phyloP scores from a whole-genome alignment of 805 yeast genomes.

The Tetrapisispora pingtungensis region DNA sequence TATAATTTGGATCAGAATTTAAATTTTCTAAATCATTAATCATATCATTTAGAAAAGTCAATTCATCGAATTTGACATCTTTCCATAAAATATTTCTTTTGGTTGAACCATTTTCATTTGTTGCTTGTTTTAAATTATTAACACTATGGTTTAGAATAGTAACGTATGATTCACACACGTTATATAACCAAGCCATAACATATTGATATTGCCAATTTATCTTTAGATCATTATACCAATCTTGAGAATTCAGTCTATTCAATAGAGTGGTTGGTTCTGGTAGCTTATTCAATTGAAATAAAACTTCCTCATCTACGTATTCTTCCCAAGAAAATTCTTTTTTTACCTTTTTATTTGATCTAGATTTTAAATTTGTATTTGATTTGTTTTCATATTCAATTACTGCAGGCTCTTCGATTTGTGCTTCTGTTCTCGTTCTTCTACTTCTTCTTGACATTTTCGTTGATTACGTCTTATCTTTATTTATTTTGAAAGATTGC shows the following conservation, averaged over 20 bases:
- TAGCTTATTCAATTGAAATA: slow-evolving; percentile 15
- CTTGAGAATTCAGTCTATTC: not conserved
- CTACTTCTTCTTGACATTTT: not conserved
- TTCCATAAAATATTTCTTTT: slow-evolving; percentile 21
- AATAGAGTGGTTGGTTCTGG: slow-evolving; percentile 4
- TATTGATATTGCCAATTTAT: slow-evolving; percentile 27
- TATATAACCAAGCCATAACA: slow-evolving; percentile 27
- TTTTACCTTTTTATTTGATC: not conserved
- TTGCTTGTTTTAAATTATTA: not conserved
- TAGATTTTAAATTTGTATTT: not conserved
- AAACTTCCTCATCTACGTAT: slow-evolving; percentile 16
- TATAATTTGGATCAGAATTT: slow-evolving; percentile 3
- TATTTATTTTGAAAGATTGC: too few species aligned
- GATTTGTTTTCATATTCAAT: not conserved
- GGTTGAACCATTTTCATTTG: not conserved
- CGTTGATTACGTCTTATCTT: not conserved
- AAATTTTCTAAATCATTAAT: slow-evolving; percentile 2
- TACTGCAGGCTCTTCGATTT: not conserved
- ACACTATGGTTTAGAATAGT: slow-evolving; percentile 4
- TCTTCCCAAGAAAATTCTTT: slow-evolving; percentile 14
- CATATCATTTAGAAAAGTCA: slow-evolving; percentile 17
- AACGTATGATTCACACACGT: slow-evolving; percentile 24
- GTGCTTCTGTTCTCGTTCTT: not conserved
- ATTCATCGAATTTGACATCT: slow-evolving; percentile 25
- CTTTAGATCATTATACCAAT: slow-evolving; percentile 1